Evolutionary conservation across 2,329 filamentous ascomycete genomes (phyloP).

Genomic region (Xylaria sp.): DNA sequence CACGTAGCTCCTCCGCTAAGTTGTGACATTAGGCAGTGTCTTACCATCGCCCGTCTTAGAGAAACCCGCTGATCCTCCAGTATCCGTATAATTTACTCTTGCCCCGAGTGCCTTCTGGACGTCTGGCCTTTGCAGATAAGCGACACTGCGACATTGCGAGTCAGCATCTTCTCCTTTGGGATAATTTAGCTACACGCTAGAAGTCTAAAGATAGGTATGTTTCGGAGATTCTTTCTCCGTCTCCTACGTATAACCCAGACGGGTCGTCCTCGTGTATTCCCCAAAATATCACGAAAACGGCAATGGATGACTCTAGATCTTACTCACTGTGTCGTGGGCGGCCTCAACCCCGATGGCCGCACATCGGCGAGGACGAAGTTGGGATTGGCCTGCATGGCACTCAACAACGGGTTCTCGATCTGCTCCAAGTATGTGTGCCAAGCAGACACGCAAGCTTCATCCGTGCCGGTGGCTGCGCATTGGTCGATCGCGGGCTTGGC

Average conservation of each 20-base stretch:
- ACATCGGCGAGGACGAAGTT: constrained; percentile 32
- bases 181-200: no score
- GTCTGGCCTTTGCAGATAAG: constrained; percentile 26
- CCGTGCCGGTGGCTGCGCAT: constrained; percentile 39
- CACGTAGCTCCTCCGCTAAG: constrained; percentile 9
- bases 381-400: constrained; percentile 35
- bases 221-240: no score
- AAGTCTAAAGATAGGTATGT: no score
- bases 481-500: constrained; percentile 44
- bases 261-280: no score
- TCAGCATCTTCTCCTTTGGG: no score
- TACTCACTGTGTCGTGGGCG: constrained; percentile 31
- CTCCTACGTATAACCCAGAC: no score
- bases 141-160: no score
- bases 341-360: constrained; percentile 24
- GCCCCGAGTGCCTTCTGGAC: constrained; percentile 31
- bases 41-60: constrained; percentile 11
- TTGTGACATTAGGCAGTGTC: constrained; percentile 3
- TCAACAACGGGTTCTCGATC: constrained; percentile 41
- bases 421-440: constrained; percentile 39
- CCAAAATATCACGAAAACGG: no score
- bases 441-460: constrained; percentile 38
- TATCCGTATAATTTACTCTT: constrained; percentile 21
- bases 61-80: background rate
- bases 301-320: no score